phyloP scores from a whole-genome alignment of 2,329 filamentous ascomycete species.

The Pseudogymnoascus sp. region DNA sequence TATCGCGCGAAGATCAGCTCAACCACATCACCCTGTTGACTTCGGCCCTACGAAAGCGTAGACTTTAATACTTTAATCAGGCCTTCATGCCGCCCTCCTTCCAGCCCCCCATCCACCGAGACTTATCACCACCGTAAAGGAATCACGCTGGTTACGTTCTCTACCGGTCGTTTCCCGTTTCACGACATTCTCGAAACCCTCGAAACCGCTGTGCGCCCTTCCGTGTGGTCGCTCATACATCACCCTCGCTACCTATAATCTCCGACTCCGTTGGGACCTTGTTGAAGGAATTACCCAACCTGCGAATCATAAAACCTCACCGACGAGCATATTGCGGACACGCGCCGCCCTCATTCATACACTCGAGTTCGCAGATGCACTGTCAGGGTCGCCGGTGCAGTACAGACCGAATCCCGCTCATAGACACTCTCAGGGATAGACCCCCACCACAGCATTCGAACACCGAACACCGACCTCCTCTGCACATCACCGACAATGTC shows the following conservation, averaged over 20 bases:
- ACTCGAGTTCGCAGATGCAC: not conserved
- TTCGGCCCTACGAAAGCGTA: not conserved
- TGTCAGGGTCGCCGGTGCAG: not conserved
- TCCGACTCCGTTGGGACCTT: not conserved
- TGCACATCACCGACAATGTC: constrained; percentile 22
- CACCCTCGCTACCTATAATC: constrained; percentile 2
- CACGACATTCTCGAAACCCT: constrained; percentile 1
- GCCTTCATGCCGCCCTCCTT: constrained; percentile 4
- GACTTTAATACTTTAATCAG: constrained; percentile 3
- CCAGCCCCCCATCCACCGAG: not conserved
- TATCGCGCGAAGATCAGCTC: constrained; percentile 3
- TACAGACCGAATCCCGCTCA: not conserved
- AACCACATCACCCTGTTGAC: not conserved
- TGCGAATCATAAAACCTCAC: not conserved
- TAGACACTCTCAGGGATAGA: not conserved
- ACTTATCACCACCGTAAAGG: not conserved
- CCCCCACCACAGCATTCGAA: not conserved
- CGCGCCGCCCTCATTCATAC: not conserved
- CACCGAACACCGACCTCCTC: not conserved
- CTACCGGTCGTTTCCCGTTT: not conserved
- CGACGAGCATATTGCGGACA: not conserved
- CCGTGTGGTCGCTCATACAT: not conserved
- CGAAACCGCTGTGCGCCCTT: not conserved
- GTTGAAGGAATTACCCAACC: not conserved
- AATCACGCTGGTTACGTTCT: not conserved